A percentile compares a stretch with the other conserved stretches of the same genome.
These are phyloP conservation scores for Phytophthora crassamura DNA, from an alignment of 352 stramenopile genomes.

Conservation along the genomic window DNA sequence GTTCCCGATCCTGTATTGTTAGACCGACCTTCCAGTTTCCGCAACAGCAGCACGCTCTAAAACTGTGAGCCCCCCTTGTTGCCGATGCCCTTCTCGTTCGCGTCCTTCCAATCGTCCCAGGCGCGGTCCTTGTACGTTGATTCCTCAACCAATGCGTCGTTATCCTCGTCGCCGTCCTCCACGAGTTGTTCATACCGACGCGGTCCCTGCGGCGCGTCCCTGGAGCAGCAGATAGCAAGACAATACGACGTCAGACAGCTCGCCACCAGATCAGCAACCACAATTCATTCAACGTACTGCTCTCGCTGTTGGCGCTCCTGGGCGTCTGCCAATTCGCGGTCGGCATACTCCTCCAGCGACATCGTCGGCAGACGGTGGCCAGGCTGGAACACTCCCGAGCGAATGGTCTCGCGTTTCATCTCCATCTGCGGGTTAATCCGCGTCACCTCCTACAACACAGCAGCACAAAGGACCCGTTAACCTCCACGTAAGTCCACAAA, in stretches of 20 bases:
- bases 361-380: constrained; percentile 97
- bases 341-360: constrained; percentile 93
- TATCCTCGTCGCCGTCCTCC: constrained; percentile 95
- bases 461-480: too few relatives aligned
- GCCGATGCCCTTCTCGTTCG: constrained; percentile 95
- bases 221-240: constrained; percentile 26
- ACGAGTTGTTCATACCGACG: constrained; percentile 95
- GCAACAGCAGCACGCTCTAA: constrained; percentile 47
- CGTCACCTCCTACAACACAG: constrained; percentile 68
- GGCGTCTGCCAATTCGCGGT: constrained; percentile 89
- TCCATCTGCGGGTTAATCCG: constrained; percentile 88
- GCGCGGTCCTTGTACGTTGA: constrained; percentile 93
- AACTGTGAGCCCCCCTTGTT: constrained; percentile 97
- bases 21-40: neutral
- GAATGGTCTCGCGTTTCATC: constrained; percentile 89
- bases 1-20: constrained; percentile 8
- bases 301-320: constrained; percentile 87
- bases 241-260: constrained; percentile 12
- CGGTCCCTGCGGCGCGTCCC: constrained; percentile 60
- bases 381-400: constrained; percentile 93
- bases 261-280: neutral
- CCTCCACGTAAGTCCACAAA: too few relatives aligned
- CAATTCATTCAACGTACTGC: constrained; percentile 45
- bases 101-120: constrained; percentile 98
- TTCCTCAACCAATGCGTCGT: constrained; percentile 92